These are phyloP conservation scores for Citrus glauca DNA, from an alignment of 345 rosid genomes.

Conservation along the genomic window DNA sequence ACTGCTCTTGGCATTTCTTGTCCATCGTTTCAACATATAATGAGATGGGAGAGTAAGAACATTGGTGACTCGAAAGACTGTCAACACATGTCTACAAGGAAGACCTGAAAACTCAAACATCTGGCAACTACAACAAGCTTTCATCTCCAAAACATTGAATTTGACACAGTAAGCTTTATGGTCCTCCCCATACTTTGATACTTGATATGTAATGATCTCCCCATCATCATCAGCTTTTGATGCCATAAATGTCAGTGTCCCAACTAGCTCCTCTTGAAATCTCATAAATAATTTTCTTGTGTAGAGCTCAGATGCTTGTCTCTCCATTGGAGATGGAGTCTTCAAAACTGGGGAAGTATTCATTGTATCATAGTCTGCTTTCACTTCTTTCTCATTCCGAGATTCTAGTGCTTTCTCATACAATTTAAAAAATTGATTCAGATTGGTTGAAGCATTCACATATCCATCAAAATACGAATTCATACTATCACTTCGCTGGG, in stretches of 20 bases:
- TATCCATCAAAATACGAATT: conserved; percentile 54
- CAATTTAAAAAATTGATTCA: conserved; percentile 37
- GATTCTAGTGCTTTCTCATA: conserved; percentile 50
- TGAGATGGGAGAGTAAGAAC: conserved; percentile 53
- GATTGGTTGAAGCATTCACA: conserved; percentile 44
- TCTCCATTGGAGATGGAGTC: conserved; percentile 64
- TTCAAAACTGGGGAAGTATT: conserved; percentile 36
- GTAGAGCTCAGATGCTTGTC: conserved; percentile 49
- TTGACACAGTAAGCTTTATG: conserved; percentile 42
- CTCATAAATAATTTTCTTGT: conserved; percentile 42
- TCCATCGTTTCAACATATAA: conserved; percentile 48
- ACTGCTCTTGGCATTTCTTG: conserved; percentile 47
- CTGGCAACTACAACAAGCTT: conserved; percentile 52
- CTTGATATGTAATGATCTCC: conserved; percentile 36
- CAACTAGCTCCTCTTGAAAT: conserved; percentile 59
- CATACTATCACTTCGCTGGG: conserved; percentile 44
- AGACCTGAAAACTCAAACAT: conserved; percentile 59
- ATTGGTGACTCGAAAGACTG: conserved; percentile 52
- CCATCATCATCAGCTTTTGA: conserved; percentile 44
- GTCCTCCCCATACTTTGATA: conserved; percentile 50
- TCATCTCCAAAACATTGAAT: conserved; percentile 46
- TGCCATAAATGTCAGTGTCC: conserved; percentile 43
- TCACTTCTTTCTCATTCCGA: conserved; percentile 46
- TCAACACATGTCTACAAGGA: conserved; percentile 49
- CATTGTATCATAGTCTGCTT: conserved; percentile 54